These are phyloP conservation scores for Sicyos baderoa DNA, from an alignment of 306 rosid genomes.

Conservation along the genomic window DNA sequence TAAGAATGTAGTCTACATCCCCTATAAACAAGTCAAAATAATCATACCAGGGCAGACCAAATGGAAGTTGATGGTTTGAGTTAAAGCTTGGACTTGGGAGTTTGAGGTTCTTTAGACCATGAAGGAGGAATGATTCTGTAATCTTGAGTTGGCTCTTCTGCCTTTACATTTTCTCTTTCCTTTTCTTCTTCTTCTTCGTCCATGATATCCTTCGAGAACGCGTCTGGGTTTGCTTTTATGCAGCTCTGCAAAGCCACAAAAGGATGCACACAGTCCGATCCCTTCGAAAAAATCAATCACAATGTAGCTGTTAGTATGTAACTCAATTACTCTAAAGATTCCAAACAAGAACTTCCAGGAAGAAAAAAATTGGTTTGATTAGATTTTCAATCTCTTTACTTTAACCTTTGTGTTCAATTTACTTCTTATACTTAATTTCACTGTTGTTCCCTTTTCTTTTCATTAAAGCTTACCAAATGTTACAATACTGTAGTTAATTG, in stretches of 20 bases:
- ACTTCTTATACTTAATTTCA: neutral
- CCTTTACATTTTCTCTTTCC: conserved; percentile 19
- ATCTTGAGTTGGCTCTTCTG: conserved; percentile 26
- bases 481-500: neutral
- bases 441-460: neutral
- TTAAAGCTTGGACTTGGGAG: conserved; percentile 53
- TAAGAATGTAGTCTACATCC: neutral
- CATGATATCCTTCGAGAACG: conserved; percentile 55
- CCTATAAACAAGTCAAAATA: neutral
- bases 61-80: conserved; percentile 17
- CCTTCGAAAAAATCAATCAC: conserved; percentile 41
- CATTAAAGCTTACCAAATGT: neutral
- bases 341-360: too few species aligned
- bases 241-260: conserved; percentile 79
- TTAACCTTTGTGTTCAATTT: neutral
- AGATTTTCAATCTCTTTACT: neutral
- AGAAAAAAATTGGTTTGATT: too few species aligned
- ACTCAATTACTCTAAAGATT: neutral
- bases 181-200: conserved; percentile 40
- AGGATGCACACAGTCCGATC: conserved; percentile 83
- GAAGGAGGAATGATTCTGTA: conserved; percentile 60
- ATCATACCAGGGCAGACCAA: conserved; percentile 7
- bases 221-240: conserved; percentile 77
- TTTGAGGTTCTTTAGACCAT: conserved; percentile 57
- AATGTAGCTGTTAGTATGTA: conserved; percentile 17